phyloP scores from a whole-genome alignment of 108 stramenopile species.

The Fragilaria crotonensis region DNA sequence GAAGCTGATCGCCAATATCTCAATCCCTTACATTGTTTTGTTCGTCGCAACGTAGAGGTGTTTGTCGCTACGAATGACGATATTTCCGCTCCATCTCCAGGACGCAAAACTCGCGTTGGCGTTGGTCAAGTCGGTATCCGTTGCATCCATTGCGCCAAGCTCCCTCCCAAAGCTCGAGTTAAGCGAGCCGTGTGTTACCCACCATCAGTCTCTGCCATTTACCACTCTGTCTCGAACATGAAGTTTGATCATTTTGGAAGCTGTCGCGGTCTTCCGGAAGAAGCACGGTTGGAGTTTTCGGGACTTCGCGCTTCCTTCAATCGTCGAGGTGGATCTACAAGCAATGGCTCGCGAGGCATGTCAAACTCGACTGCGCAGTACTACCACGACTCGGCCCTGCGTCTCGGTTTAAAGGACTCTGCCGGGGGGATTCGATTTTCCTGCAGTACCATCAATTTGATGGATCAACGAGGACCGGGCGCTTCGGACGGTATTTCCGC shows the following conservation, averaged over 20 bases:
- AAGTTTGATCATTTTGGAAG: slow-evolving; percentile 45
- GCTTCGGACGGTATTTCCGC: slow-evolving; percentile 9
- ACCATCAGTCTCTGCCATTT: slow-evolving; percentile 29
- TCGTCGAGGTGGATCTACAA: slow-evolving; percentile 11
- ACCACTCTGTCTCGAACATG: slow-evolving; percentile 50
- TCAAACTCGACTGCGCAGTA: slow-evolving; percentile 33
- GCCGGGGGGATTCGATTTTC: slow-evolving; percentile 34
- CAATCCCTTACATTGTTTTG: slow-evolving; percentile 52
- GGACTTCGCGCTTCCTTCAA: slow-evolving; percentile 9
- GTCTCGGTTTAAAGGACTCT: slow-evolving; percentile 38
- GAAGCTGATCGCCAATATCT: slow-evolving; percentile 18
- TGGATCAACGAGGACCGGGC: background rate
- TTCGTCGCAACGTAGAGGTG: slow-evolving; percentile 48
- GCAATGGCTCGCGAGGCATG: background rate
- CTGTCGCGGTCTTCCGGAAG: slow-evolving; percentile 19
- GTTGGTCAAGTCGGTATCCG: slow-evolving; percentile 49
- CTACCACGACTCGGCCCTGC: slow-evolving; percentile 35
- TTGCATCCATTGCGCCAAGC: slow-evolving; percentile 32
- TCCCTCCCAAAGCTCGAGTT: slow-evolving; percentile 24
- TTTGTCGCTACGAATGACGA: slow-evolving; percentile 37
- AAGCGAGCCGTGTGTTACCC: slow-evolving; percentile 48
- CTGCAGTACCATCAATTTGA: background rate
- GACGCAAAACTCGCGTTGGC: slow-evolving; percentile 31
- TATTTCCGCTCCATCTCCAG: slow-evolving; percentile 40
- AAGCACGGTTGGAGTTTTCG: slow-evolving; percentile 15